phyloP scores from a whole-genome alignment of 805 yeast genomes.

The Ogataea wickerhamii region DNA sequence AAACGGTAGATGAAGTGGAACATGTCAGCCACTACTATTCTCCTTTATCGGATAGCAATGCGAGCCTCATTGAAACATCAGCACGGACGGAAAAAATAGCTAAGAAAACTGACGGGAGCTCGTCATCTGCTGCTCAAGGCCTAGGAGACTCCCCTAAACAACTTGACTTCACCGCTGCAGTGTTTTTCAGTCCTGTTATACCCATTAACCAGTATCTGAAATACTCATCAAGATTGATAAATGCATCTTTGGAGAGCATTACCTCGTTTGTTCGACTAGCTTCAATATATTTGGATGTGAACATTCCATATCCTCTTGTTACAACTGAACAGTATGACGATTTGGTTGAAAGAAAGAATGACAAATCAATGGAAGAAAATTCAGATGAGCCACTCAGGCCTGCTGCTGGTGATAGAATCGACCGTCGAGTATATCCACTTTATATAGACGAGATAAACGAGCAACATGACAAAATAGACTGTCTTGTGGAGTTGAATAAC shows the following conservation, averaged over 20 bases:
- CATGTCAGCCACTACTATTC: not conserved
- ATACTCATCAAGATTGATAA: constrained; percentile 21
- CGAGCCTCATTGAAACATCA: too few species aligned
- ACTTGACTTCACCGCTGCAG: constrained; percentile 8
- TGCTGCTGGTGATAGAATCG: constrained; percentile 6
- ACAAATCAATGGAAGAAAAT: not conserved
- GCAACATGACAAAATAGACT: constrained; percentile 4
- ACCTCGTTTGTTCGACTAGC: constrained; percentile 16
- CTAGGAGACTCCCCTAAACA: too few species aligned
- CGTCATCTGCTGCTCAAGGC: too few species aligned
- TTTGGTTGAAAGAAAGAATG: not conserved
- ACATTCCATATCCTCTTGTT: constrained; percentile 22
- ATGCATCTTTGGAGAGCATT: constrained; percentile 20
- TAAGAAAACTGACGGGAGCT: too few species aligned
- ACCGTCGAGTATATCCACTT: constrained; percentile 8
- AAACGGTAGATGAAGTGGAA: not conserved
- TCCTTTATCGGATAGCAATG: not conserved
- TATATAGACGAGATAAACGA: constrained; percentile 5
- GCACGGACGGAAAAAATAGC: too few species aligned
- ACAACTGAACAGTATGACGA: too few species aligned
- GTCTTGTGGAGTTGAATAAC: constrained; percentile 18
- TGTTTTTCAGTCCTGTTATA: constrained; percentile 28
- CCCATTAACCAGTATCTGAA: constrained; percentile 18
- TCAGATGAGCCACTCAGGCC: constrained; percentile 8
- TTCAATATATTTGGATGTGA: constrained; percentile 15